A percentile compares a stretch with the other conserved stretches of the same genome.
Conservation (phyloP, 495 filamentous ascomycete species). For the Glarea lozoyensis region DNA sequence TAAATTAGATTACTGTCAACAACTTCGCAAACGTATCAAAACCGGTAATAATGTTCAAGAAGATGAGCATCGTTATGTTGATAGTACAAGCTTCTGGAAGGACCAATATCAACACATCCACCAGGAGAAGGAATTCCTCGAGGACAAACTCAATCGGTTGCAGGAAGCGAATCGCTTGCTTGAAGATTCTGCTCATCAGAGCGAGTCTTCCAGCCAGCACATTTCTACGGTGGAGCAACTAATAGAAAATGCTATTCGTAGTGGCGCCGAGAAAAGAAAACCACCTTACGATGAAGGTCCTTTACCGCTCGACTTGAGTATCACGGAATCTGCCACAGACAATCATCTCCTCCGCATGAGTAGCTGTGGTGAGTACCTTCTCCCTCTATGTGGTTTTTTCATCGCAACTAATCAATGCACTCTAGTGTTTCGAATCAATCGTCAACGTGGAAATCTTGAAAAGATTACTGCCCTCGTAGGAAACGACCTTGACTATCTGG, state of each 20-base stretch:
- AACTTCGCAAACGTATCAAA: conserved; percentile 31
- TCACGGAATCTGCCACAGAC: background rate
- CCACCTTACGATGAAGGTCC: background rate
- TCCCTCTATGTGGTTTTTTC: background rate
- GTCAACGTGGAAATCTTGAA: conserved; percentile 9
- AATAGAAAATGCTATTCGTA: too few species aligned
- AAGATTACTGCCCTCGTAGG: conserved; percentile 13
- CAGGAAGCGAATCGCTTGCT: conserved; percentile 20
- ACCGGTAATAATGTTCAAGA: conserved; percentile 2
- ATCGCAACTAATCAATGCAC: conserved; percentile 5
- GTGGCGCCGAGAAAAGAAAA: background rate
- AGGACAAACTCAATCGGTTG: conserved; percentile 33
- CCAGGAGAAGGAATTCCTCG: conserved; percentile 33
- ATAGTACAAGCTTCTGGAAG: conserved; percentile 42
- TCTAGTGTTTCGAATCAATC: conserved; percentile 5
- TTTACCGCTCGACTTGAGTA: too few species aligned
- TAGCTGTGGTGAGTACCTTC: conserved; percentile 10
- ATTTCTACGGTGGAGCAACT: too few species aligned
- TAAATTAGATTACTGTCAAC: conserved; percentile 31
- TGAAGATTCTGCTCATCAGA: background rate
- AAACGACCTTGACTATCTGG: conserved; percentile 5
- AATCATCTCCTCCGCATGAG: conserved; percentile 3
- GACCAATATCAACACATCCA: conserved; percentile 37
- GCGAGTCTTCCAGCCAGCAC: background rate
- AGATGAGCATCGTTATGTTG: conserved; percentile 24